Base-by-base conservation (phyloP, 2,329 filamentous ascomycete genomes). In the Fusarium sp. region DNA sequence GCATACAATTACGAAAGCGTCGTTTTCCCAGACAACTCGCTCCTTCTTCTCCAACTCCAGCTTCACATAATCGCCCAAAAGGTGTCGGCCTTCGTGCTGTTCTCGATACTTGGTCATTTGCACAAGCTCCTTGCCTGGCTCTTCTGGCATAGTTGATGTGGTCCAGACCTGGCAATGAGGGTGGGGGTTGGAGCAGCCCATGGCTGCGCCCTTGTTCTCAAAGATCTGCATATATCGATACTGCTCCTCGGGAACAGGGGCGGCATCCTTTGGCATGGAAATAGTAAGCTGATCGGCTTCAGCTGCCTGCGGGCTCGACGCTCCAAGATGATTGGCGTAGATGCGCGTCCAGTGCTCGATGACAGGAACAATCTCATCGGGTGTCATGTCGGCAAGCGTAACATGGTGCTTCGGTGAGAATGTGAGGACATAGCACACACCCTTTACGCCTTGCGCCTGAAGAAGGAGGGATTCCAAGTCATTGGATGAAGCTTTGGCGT, bases 161-260 rank as follows among this genome's bases (percentile, higher is more conserved):
- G 94, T 96, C 96, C 96, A 99, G 67, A 98, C 87, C 80, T 99
- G 96, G 62, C 96, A 95, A 81, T 99, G 96, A 1, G 96, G 96
- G 79, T 99, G 96, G 1, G 96, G 96, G 79, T 99, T 99, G 2
- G 95, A 98, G 84, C 96, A 99, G 52, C 96, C 96, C 96, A 99
- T 99, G 13, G 95, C 94, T 1, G 92, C 90, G 52, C 96, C 96
- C 82, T 99, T 99, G 84, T 99, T 99, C 83, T 99, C 96, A 68
- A 99, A 99, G 69, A 99, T 98, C 78, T 99, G 96, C 94, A 99
- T 98, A 82, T 97, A 98, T 55, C 92, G 89, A 75, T 97, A 94
- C 80, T 97, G 93, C 54, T 92, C 87, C 52, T 86, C 89, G 6
- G 94, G 91, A 2, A 73, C 44, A 7, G 80, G 80, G 11, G 78